phyloP scores from a whole-genome alignment of 2,329 filamentous ascomycete species.

The Anthostomella pinea region DNA sequence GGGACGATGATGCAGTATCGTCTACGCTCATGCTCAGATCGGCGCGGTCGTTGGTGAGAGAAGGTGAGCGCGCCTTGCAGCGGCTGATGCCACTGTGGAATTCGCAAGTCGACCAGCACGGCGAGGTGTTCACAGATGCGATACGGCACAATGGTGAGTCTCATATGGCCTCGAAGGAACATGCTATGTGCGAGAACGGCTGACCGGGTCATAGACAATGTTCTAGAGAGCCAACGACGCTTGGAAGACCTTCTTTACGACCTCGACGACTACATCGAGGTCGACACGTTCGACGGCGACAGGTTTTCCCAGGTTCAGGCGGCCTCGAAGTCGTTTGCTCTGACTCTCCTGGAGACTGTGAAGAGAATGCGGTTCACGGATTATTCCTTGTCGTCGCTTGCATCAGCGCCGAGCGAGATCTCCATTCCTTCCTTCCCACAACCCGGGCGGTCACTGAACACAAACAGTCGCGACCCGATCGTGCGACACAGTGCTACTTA shows the following conservation, averaged over 20 bases:
- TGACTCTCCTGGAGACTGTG: slow-evolving; percentile 37
- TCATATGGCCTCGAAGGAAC: background rate
- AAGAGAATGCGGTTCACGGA: slow-evolving; percentile 32
- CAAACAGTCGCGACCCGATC: slow-evolving; percentile 8
- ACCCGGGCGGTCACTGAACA: slow-evolving; percentile 8
- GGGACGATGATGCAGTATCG: slow-evolving; percentile 20
- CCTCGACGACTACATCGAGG: slow-evolving; percentile 41
- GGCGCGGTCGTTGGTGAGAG: slow-evolving; percentile 33
- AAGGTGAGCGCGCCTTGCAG: slow-evolving; percentile 38
- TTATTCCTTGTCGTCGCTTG: slow-evolving; percentile 5
- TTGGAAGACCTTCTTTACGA: slow-evolving; percentile 43
- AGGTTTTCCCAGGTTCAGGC: slow-evolving; percentile 38
- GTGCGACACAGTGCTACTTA: slow-evolving; percentile 6
- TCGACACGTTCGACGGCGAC: slow-evolving; percentile 35
- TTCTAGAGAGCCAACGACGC: slow-evolving; percentile 24
- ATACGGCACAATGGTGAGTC: slow-evolving; percentile 36
- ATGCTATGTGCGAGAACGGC: slow-evolving; percentile 4
- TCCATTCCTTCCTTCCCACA: slow-evolving; percentile 9
- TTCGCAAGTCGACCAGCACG: slow-evolving; percentile 35
- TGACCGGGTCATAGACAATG: slow-evolving; percentile 17
- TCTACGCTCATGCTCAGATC: slow-evolving; percentile 32
- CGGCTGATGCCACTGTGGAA: slow-evolving; percentile 39
- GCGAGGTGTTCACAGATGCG: slow-evolving; percentile 34
- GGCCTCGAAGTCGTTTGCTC: slow-evolving; percentile 39
- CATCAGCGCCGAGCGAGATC: slow-evolving; percentile 26